phyloP scores from a whole-genome alignment of 306 rosid genomes.

The Ceratonia siliqua region DNA sequence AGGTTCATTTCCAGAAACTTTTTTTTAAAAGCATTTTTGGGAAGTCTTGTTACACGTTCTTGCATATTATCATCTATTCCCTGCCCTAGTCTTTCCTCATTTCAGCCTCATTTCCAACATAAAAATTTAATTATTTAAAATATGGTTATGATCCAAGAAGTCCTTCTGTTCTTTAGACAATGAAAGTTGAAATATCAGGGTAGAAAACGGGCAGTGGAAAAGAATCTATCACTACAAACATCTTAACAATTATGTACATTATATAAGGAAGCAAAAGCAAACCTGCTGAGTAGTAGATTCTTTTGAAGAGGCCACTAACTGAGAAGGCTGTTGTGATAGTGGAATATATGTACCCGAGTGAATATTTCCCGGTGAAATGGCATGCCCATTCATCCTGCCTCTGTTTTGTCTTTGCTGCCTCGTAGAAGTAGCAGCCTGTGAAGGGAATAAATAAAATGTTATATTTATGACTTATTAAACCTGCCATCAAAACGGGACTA shows the following conservation, averaged over 20 bases:
- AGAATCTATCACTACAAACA: slow-evolving; percentile 19
- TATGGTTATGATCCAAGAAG: not conserved
- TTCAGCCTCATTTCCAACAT: no score
- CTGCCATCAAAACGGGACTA: slow-evolving; percentile 10
- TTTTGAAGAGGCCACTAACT: slow-evolving; percentile 41
- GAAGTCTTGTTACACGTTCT: not conserved
- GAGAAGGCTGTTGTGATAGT: slow-evolving; percentile 52
- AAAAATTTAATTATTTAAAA: no score
- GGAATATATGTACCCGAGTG: slow-evolving; percentile 43
- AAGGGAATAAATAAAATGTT: slow-evolving; percentile 11
- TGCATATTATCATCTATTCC: not conserved
- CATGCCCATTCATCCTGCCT: slow-evolving; percentile 66
- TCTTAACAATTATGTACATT: slow-evolving; percentile 16
- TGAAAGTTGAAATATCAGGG: not conserved
- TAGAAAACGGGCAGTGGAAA: slow-evolving; percentile 11
- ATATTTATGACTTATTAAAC: not conserved
- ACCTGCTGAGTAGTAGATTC: slow-evolving; percentile 72
- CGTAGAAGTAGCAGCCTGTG: slow-evolving; percentile 59
- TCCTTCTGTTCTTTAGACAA: not conserved
- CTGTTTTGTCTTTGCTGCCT: slow-evolving; percentile 68
- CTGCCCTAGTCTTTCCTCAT: not conserved
- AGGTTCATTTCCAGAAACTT: not conserved
- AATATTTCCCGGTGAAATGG: slow-evolving; percentile 50
- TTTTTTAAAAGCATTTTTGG: slow-evolving; percentile 1
- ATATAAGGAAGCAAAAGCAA: slow-evolving; percentile 13